Percentiles rank a stretch among this genome's conserved stretches.
Conservation (phyloP, 1,284 basidiomycete genomes). For the Heterobasidion irregulare region DNA sequence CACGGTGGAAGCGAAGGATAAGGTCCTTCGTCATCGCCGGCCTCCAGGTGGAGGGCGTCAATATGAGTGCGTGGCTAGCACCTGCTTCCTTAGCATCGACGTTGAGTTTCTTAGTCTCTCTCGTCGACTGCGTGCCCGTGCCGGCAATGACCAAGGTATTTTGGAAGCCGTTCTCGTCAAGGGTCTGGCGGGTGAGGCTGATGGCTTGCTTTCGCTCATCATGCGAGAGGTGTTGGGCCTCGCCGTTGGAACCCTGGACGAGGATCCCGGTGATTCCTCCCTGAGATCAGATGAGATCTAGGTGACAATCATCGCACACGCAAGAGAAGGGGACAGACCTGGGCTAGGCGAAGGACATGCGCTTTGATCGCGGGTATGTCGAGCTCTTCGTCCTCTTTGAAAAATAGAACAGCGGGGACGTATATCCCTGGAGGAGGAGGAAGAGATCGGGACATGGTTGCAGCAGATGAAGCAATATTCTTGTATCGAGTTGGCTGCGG, state of each 20-base stretch:
- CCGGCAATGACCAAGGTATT: slow-evolving; percentile 75
- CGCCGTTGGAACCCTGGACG: slow-evolving; percentile 72
- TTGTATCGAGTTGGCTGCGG: too few species aligned
- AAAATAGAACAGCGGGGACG: slow-evolving; percentile 69
- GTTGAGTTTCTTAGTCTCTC: slow-evolving; percentile 77
- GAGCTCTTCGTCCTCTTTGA: slow-evolving; percentile 56
- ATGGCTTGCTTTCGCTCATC: slow-evolving; percentile 63
- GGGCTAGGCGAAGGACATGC: slow-evolving; percentile 61
- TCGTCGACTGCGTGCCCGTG: slow-evolving; percentile 75
- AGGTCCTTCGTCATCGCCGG: slow-evolving; percentile 53
- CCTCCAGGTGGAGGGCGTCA: slow-evolving; percentile 65
- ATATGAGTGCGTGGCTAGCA: slow-evolving; percentile 69
- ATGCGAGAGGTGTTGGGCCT: slow-evolving; percentile 71
- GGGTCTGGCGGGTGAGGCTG: slow-evolving; percentile 57
- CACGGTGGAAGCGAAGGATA: slow-evolving; percentile 55
- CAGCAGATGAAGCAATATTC: neutral
- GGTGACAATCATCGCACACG: neutral
- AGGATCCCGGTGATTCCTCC: slow-evolving; percentile 69
- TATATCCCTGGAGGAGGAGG: slow-evolving; percentile 59
- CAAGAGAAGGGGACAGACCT: slow-evolving; percentile 26
- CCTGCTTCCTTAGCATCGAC: slow-evolving; percentile 75
- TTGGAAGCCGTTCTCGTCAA: slow-evolving; percentile 67
- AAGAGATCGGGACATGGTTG: neutral
- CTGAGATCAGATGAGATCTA: slow-evolving; percentile 19
- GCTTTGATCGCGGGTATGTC: slow-evolving; percentile 50